These are phyloP conservation scores for Cyanophora paradoxa DNA, from an alignment of 78 protist genomes.

Conservation along the genomic window DNA sequence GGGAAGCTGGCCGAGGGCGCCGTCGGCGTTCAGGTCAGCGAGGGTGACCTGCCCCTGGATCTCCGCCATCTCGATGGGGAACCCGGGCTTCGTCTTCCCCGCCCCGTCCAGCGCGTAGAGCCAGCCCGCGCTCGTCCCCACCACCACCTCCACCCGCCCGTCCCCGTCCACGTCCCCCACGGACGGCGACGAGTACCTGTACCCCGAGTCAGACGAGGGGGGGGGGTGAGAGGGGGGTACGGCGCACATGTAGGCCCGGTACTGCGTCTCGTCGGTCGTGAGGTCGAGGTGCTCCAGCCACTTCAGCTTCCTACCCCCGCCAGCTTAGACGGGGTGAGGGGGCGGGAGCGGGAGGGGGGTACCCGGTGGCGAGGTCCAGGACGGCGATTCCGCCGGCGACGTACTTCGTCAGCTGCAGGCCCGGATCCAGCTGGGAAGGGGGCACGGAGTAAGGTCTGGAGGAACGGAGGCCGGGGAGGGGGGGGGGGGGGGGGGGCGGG, in stretches of 20 bases:
- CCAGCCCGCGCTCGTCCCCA: constrained; percentile 56
- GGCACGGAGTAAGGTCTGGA: neutral
- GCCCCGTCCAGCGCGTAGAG: constrained; percentile 45
- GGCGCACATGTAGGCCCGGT: constrained; percentile 53
- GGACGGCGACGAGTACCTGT: constrained; percentile 19
- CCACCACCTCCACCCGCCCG: constrained; percentile 51
- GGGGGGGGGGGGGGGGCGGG: neutral
- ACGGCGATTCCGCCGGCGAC: constrained; percentile 74
- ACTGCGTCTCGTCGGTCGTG: constrained; percentile 29
- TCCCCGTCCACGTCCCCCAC: constrained; percentile 72
- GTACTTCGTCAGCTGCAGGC: constrained; percentile 48
- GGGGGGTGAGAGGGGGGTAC: constrained; percentile 53
- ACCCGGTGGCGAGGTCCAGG: constrained; percentile 29
- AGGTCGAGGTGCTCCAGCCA: constrained; percentile 38
- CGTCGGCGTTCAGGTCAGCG: constrained; percentile 74
- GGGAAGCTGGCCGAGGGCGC: constrained; percentile 38
- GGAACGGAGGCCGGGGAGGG: neutral
- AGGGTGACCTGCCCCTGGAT: constrained; percentile 51
- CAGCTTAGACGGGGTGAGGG: too few species aligned
- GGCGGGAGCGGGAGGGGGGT: neutral
- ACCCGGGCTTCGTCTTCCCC: constrained; percentile 33
- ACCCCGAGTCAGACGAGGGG: neutral
- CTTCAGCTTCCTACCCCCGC: too few species aligned
- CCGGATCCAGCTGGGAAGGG: constrained; percentile 9
- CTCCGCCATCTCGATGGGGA: constrained; percentile 68